A percentile compares a stretch with the other conserved stretches of the same genome.
These are phyloP conservation scores for Lecanicillium sp. DNA, from an alignment of 2,329 filamentous ascomycete genomes.

Conservation along the genomic window DNA sequence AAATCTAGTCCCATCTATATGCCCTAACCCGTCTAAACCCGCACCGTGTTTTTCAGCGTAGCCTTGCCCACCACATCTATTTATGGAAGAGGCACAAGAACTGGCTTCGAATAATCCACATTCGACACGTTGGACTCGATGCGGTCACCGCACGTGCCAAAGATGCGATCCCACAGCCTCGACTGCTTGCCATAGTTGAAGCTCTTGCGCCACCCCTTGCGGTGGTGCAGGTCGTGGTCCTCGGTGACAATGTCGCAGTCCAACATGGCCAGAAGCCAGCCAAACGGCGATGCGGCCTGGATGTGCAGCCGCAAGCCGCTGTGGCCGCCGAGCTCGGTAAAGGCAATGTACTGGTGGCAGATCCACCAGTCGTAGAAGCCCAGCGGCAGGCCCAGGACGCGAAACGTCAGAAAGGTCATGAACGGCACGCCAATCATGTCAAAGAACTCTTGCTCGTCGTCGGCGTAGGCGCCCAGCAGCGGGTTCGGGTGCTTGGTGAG, in stretches of 20 bases:
- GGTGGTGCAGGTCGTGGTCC: constrained; percentile 18
- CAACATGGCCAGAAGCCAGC: constrained; percentile 22
- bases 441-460: constrained; percentile 30
- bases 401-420: constrained; percentile 26
- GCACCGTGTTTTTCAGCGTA: no score
- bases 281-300: constrained; percentile 21
- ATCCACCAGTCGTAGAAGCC: constrained; percentile 38
- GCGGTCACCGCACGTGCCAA: constrained; percentile 24
- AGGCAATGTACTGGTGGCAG: constrained; percentile 33
- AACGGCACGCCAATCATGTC: constrained; percentile 31
- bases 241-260: constrained; percentile 29
- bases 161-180: constrained; percentile 23
- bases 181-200: constrained; percentile 30
- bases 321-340: constrained; percentile 27
- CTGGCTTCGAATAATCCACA: constrained; percentile 20
- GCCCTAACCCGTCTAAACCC: no score
- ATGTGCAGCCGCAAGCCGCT: constrained; percentile 27
- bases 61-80: no score
- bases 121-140: constrained; percentile 23
- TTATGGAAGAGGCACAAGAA: constrained; percentile 2
- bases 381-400: constrained; percentile 26
- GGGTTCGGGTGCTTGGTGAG: constrained; percentile 35
- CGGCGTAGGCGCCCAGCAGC: constrained; percentile 30
- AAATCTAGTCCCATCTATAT: no score
- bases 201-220: constrained; percentile 25